Conservation (phyloP, 805 yeast species). For the Hanseniaspora mollemarum region DNA sequence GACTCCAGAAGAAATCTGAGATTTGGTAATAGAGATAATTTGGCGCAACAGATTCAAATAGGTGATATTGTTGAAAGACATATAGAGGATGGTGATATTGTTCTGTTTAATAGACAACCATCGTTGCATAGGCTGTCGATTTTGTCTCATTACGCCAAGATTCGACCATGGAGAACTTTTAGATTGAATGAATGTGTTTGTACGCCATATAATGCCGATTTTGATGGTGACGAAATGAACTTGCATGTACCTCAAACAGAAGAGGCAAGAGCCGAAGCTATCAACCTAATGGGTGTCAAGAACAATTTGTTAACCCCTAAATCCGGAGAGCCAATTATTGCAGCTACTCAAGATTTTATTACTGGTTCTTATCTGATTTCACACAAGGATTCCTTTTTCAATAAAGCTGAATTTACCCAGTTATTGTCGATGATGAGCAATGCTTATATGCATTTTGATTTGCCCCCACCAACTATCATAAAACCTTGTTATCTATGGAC, state of each 20-base stretch:
- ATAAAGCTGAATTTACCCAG: constrained; percentile 73
- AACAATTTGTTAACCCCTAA: constrained; percentile 89
- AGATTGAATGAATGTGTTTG: constrained; percentile 97
- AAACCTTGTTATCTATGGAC: constrained; percentile 92
- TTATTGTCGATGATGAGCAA: constrained; percentile 92
- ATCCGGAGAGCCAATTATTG: constrained; percentile 97
- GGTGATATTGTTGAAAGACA: constrained; percentile 97
- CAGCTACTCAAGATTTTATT: constrained; percentile 98
- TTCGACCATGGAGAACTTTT: constrained; percentile 96
- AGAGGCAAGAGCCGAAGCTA: constrained; percentile 98
- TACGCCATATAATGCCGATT: constrained; percentile 98
- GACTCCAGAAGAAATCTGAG: constrained; percentile 76
- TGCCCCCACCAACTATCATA: constrained; percentile 89
- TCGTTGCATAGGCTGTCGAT: constrained; percentile 90
- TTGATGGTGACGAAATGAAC: constrained; percentile 99
- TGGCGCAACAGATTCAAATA: constrained; percentile 63
- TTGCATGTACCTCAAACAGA: constrained; percentile 98
- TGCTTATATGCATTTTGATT: constrained; percentile 72
- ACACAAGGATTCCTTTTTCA: constrained; percentile 85
- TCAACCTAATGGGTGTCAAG: constrained; percentile 94
- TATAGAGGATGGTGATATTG: constrained; percentile 93
- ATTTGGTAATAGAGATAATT: constrained; percentile 69
- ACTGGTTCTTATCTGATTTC: constrained; percentile 91
- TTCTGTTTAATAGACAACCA: constrained; percentile 93
- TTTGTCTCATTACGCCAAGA: constrained; percentile 87